A percentile compares a stretch with the other conserved stretches of the same genome.
Evolutionary conservation across 1,139 yeast genomes (phyloP).

Genomic region (Meyerozyma athensensis): DNA sequence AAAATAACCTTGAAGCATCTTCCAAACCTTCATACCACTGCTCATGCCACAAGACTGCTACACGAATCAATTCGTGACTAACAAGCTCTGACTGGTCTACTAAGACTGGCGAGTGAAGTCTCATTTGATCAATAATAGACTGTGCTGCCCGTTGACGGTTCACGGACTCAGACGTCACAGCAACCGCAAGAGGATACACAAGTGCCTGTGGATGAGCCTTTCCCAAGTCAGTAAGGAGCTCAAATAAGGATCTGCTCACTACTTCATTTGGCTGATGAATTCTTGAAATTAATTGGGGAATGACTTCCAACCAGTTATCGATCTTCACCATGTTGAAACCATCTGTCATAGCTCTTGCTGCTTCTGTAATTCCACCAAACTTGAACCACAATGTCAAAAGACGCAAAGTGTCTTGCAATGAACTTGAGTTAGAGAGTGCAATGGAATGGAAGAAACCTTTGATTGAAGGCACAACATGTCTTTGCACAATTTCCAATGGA

Average conservation of each 20-base stretch:
- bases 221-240: slow-evolving; percentile 81
- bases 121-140: slow-evolving; percentile 87
- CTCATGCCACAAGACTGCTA: slow-evolving; percentile 96
- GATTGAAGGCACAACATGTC: slow-evolving; percentile 92
- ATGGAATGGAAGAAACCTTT: slow-evolving; percentile 95
- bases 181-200: slow-evolving; percentile 93
- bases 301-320: slow-evolving; percentile 92
- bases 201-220: slow-evolving; percentile 96
- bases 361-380: slow-evolving; percentile 90
- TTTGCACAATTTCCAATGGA: slow-evolving; percentile 61
- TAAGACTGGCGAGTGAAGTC: slow-evolving; percentile 75
- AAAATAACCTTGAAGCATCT: slow-evolving; percentile 90
- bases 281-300: slow-evolving; percentile 93
- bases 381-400: slow-evolving; percentile 91
- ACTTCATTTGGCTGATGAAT: slow-evolving; percentile 91
- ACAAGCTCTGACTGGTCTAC: slow-evolving; percentile 93
- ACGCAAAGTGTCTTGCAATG: slow-evolving; percentile 88
- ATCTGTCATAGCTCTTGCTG: slow-evolving; percentile 85
- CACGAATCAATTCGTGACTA: slow-evolving; percentile 88
- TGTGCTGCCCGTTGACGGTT: slow-evolving; percentile 89
- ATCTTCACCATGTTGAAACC: slow-evolving; percentile 87
- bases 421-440: slow-evolving; percentile 78
- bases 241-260: slow-evolving; percentile 76
- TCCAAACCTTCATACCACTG: slow-evolving; percentile 98
- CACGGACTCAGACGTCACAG: slow-evolving; percentile 88